Base-by-base conservation (phyloP, 2,329 filamentous ascomycete species). In the Didymella exigua region DNA sequence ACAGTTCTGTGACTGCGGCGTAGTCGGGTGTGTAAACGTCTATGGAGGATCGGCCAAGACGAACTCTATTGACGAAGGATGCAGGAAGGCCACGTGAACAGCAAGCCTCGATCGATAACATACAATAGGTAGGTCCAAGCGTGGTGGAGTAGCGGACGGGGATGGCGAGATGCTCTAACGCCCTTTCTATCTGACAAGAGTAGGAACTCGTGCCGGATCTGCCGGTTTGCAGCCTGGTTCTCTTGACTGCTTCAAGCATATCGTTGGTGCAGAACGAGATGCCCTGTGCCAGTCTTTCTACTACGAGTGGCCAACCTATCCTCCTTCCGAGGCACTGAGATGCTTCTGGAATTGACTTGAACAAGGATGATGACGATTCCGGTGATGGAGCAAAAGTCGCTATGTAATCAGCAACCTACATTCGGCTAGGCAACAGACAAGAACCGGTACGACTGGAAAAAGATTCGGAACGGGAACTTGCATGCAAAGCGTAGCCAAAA, bases 81-180 rank as follows among this genome's bases (percentile, higher is more conserved):
- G 36, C 30, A 50, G 47, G 52, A 50, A 50, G 46, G 47, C 52
- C 52, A 55, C 29, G 52, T 50, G 52, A 55, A 50, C 26, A 19
- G 41, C 46, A 31, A 46, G 46, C 47, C 36, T 47, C 24, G 46
- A 42, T 50, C 46, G 41, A 37, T 47, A 30, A 31, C 36, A 41
- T 42, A n/a, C n/a, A n/a, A n/a, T n/a, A 24, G 41, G 30, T 27
- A 16, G 19, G 13, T 18, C 31, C 29, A 21, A 30, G 30, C 10
- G 16, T 11, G n/a, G 34, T 24, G 29, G 23, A 19, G 30, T 16
- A 19, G 19, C 30, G 36, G 26, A 42, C 26, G 24, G 10, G 18
- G 27, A 11, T 14, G 10, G 9, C 36, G 23, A n/a, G 14, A 23
- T 30, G 30, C 7, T 18, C 16, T 21, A 23, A 18, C 27, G 30